Percentiles rank a stretch among this genome's conserved stretches.
phyloP scores from a whole-genome alignment of 2,329 filamentous ascomycete genomes.

The Coniella lustricola region DNA sequence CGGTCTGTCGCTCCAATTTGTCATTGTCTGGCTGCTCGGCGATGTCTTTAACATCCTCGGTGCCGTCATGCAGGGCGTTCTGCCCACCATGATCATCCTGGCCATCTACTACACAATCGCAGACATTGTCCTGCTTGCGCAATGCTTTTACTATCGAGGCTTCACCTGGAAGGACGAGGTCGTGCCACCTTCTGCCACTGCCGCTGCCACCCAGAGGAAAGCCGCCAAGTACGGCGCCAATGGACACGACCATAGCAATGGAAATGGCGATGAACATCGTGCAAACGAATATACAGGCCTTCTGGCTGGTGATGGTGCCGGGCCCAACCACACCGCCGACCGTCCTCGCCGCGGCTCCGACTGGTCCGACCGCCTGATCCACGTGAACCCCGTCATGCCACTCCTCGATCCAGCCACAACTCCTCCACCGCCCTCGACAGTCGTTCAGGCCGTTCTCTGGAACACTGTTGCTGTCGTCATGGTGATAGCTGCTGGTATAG shows the following conservation, averaged over 20 bases:
- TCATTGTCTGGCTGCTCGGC: constrained; percentile 85
- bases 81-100: constrained; percentile 94
- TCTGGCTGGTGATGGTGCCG: too few species aligned
- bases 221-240: background rate
- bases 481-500: constrained; percentile 73
- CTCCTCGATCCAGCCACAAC: constrained; percentile 48
- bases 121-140: constrained; percentile 77
- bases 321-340: too few species aligned
- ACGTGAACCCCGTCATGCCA: constrained; percentile 77
- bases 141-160: constrained; percentile 94
- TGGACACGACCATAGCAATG: constrained; percentile 4
- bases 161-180: constrained; percentile 60
- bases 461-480: constrained; percentile 71
- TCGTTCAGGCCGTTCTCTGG: constrained; percentile 56
- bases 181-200: constrained; percentile 24
- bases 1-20: constrained; percentile 83
- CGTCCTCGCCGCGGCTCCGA: constrained; percentile 44
- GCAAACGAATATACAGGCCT: constrained; percentile 46
- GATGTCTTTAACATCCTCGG: constrained; percentile 97
- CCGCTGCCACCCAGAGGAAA: constrained; percentile 29
- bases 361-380: constrained; percentile 50
- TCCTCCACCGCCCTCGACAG: constrained; percentile 38
- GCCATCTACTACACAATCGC: constrained; percentile 90
- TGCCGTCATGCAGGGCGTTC: constrained; percentile 81
- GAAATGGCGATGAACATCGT: constrained; percentile 19